phyloP scores from a whole-genome alignment of 768 basidiomycete species.

The Leucosporidium scottii region DNA sequence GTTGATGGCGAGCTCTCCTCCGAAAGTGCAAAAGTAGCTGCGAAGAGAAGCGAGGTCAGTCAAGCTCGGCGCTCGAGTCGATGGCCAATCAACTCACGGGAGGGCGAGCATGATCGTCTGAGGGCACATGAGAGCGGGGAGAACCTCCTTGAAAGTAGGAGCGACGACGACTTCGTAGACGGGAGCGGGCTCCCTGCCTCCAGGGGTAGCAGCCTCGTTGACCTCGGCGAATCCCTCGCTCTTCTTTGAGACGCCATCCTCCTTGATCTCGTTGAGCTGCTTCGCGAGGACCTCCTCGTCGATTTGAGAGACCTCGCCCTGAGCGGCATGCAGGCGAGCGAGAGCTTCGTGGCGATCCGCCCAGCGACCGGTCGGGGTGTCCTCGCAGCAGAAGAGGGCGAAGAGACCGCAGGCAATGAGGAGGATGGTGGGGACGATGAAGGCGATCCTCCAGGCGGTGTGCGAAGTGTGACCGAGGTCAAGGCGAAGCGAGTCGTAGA shows the following conservation, averaged over 20 bases:
- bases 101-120: too few species aligned
- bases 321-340: conserved; percentile 40
- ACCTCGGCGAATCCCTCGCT: too few species aligned
- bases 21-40: conserved; percentile 39
- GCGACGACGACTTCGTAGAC: too few species aligned
- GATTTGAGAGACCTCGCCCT: too few species aligned
- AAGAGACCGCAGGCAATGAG: conserved; percentile 1
- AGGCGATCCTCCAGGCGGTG: conserved; percentile 54
- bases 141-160: too few species aligned
- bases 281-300: conserved; percentile 53
- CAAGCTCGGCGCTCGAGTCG: conserved; percentile 37
- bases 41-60: too few species aligned
- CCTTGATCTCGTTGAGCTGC: conserved; percentile 54
- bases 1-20: conserved; percentile 42
- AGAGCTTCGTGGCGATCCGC: conserved; percentile 25
- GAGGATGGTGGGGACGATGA: conserved; percentile 43
- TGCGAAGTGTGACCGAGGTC: conserved; percentile 67
- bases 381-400: conserved; percentile 16
- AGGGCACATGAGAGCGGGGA: too few species aligned
- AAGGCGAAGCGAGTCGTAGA: conserved; percentile 36
- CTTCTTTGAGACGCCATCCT: too few species aligned
- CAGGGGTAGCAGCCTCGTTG: too few species aligned
- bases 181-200: too few species aligned
- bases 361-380: conserved; percentile 26
- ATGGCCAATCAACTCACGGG: conserved; percentile 27